Conservation (phyloP, 768 basidiomycete species). For the Butyriboletus loyo region DNA sequence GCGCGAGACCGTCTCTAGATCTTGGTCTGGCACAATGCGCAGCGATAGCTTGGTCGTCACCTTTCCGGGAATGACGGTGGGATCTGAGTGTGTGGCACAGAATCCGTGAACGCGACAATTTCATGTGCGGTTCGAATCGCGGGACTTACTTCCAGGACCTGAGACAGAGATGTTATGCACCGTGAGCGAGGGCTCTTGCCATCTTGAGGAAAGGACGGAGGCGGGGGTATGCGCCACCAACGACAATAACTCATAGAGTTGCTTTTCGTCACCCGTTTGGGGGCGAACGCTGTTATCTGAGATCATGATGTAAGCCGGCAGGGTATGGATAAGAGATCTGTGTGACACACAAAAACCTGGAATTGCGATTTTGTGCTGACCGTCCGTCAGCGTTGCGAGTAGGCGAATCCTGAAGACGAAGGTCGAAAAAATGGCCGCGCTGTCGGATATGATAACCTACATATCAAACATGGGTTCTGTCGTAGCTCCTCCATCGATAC, state of each 20-base stretch:
- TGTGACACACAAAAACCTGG: constrained; percentile 75
- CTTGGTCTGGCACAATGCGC: constrained; percentile 94
- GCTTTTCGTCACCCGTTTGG: constrained; percentile 62
- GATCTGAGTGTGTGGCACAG: constrained; percentile 42
- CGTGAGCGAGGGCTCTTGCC: constrained; percentile 89
- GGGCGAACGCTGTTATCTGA: constrained; percentile 76
- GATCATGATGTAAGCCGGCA: not conserved
- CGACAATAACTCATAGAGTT: constrained; percentile 67
- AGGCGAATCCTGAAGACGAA: constrained; percentile 61
- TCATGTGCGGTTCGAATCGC: not conserved
- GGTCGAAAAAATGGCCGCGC: not conserved
- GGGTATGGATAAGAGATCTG: not conserved
- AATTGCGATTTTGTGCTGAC: constrained; percentile 57
- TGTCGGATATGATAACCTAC: constrained; percentile 37
- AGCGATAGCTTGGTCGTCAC: constrained; percentile 86
- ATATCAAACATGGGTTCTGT: constrained; percentile 93
- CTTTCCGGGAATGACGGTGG: constrained; percentile 84
- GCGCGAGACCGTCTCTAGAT: constrained; percentile 63
- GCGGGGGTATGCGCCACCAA: constrained; percentile 65
- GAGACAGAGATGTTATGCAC: constrained; percentile 83
- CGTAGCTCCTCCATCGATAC: constrained; percentile 87
- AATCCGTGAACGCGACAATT: not conserved
- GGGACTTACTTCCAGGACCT: constrained; percentile 66
- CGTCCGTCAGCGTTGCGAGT: constrained; percentile 66
- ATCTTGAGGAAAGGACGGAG: constrained; percentile 68